phyloP scores from a whole-genome alignment of 1,284 basidiomycete species.

The Irpex lacteus region DNA sequence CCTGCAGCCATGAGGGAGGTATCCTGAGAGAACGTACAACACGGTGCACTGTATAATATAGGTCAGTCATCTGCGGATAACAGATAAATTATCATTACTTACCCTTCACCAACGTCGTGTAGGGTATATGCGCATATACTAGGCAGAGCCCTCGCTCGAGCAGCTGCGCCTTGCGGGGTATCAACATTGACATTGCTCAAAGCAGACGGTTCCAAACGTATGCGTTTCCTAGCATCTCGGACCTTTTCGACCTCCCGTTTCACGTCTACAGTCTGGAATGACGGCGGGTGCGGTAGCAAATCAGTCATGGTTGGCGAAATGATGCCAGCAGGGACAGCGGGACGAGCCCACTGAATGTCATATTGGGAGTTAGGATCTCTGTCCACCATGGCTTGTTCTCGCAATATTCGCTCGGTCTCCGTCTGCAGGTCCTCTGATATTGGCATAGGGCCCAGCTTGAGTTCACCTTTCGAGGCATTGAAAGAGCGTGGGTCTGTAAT shows the following conservation, averaged over 20 bases:
- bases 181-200: constrained; percentile 51
- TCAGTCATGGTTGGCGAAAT: constrained; percentile 70
- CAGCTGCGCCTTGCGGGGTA: constrained; percentile 55
- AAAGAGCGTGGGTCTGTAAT: constrained; percentile 64
- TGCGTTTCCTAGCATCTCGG: constrained; percentile 87
- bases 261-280: constrained; percentile 87
- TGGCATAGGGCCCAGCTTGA: constrained; percentile 84
- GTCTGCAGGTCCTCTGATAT: constrained; percentile 75
- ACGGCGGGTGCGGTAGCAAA: constrained; percentile 74
- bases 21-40: constrained; percentile 88
- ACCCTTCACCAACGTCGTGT: constrained; percentile 91
- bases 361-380: constrained; percentile 62
- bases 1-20: constrained; percentile 95
- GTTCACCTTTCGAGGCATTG: constrained; percentile 67
- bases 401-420: constrained; percentile 74
- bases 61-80: constrained; percentile 18
- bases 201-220: constrained; percentile 77
- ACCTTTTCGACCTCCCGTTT: constrained; percentile 90
- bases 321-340: constrained; percentile 47
- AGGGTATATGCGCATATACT: constrained; percentile 93
- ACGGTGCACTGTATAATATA: constrained; percentile 62
- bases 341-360: constrained; percentile 55
- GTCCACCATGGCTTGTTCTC: constrained; percentile 71
- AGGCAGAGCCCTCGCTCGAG: constrained; percentile 68
- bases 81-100: constrained; percentile 27